Evolutionary conservation across 192 early-diverging fungal genomes (phyloP), one percentile per base, ranked within the genome.

Genomic region (Phycomyces nitens): DNA sequence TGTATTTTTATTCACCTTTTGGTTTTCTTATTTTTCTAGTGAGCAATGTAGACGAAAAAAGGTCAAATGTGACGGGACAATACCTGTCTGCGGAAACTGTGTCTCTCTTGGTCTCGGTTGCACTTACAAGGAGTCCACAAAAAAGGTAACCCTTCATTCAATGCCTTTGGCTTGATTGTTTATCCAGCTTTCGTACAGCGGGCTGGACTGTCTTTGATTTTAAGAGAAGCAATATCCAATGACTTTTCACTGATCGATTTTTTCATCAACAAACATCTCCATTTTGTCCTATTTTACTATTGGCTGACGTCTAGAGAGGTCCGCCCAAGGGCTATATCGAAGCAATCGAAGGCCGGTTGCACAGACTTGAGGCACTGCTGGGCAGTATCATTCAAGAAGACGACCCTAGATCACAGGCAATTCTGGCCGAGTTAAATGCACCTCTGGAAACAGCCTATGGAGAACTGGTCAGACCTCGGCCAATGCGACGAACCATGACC

Each of bases 271-370:
- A n/a, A 47, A n/a, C 44, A 47, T 14, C 44, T n/a, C 15, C 44
- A 47, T 11, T 18, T 47, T 47, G 12, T 11, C 12, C 18, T 47
- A 22, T 20, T 21, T 41, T 27, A 34, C 50, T 51, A 44, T n/a
- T 51, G 20, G n/a, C 20, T 27, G 22, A 0, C 38, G 26, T 49
- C 7, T 42, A 94, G 77, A 81, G 92, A 42, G 92, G 92, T 6
- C 92, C 92, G 14, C 89, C 90, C 16, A 92, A 91, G 64, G 92
- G 92, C 18, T 94, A 94, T 65, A 92, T 94, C 16, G 92, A 92
- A 44, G 88, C 84, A 7, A 86, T 94, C 12, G 92, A 94, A 66
- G 82, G 79, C 54, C 77, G 89, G 54, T 72, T 94, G 34, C 84
- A 86, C 71, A 68, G 84, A 40, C 81, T 89, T 68, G 90, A 94